Conservation (phyloP, 176 grass and related monocot species). For the Aegilops umbellulata region DNA sequence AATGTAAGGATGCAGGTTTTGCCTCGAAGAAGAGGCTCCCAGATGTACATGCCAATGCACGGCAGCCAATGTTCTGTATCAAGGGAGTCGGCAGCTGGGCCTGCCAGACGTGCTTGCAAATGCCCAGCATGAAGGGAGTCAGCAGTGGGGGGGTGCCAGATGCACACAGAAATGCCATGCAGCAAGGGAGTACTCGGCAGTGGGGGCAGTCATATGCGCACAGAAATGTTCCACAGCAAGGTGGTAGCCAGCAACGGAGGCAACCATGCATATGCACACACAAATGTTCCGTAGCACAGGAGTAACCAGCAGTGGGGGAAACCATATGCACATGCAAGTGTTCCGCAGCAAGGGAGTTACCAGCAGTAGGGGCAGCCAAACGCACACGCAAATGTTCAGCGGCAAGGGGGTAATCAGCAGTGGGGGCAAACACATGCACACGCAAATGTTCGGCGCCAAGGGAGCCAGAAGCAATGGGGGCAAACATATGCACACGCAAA, state of each 20-base stretch:
- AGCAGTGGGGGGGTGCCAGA: background rate
- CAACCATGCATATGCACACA: background rate
- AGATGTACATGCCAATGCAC: background rate
- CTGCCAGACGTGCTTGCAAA: background rate
- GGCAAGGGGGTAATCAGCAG: background rate
- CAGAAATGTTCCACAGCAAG: background rate
- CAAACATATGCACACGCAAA: background rate
- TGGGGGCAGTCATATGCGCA: background rate
- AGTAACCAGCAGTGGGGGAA: background rate
- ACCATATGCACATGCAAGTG: background rate
- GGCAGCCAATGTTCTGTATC: background rate
- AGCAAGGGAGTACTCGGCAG: background rate
- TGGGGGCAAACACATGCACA: background rate
- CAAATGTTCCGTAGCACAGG: background rate
- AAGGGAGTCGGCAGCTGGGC: background rate
- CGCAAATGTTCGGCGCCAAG: background rate
- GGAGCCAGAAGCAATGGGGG: background rate
- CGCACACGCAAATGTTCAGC: background rate
- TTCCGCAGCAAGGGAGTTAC: background rate
- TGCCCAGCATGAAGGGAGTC: background rate
- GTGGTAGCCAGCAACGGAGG: background rate
- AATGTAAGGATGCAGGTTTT: background rate
- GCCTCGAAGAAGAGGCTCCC: background rate
- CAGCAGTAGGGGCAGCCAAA: background rate
- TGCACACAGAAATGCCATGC: background rate